A percentile compares a stretch with the other conserved stretches of the same genome.
Conservation (phyloP, 2,329 filamentous ascomycete genomes). For the Cordyceps cicadae region DNA sequence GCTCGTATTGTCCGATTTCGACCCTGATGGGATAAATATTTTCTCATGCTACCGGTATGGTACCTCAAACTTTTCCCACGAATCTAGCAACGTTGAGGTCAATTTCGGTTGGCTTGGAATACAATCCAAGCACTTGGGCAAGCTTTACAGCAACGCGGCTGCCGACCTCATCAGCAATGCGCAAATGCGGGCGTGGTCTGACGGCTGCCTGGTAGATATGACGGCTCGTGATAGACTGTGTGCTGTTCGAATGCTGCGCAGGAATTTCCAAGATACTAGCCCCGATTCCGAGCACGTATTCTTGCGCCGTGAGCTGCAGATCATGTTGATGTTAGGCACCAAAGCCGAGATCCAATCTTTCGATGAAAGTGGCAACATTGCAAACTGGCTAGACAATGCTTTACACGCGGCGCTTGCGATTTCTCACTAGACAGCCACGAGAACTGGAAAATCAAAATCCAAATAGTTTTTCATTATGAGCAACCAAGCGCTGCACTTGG, state of each 20-base stretch:
- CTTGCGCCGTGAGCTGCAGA: constrained; percentile 52
- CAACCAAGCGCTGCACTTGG: neutral
- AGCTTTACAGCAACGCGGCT: neutral
- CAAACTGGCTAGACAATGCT: constrained; percentile 40
- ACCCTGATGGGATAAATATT: constrained; percentile 69
- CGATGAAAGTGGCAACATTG: constrained; percentile 45
- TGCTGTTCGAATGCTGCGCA: constrained; percentile 45
- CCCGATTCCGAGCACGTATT: constrained; percentile 26
- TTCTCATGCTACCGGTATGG: constrained; percentile 65
- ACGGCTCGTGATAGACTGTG: constrained; percentile 49
- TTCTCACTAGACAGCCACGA: neutral
- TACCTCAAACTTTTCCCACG: constrained; percentile 54
- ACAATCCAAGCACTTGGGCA: constrained; percentile 33
- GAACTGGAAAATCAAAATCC: neutral
- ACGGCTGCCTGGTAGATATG: constrained; percentile 26
- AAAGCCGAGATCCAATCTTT: constrained; percentile 74
- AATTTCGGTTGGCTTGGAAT: constrained; percentile 58
- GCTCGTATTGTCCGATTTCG: constrained; percentile 61
- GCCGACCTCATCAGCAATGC: neutral
- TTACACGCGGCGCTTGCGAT: constrained; percentile 20
- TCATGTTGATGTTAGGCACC: constrained; percentile 64
- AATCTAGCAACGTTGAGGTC: constrained; percentile 42
- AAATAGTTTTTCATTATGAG: neutral
- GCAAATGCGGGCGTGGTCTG: neutral
- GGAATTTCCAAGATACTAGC: constrained; percentile 22